phyloP scores from a whole-genome alignment of 2,329 filamentous ascomycete genomes.

The Bipolaris cookei region DNA sequence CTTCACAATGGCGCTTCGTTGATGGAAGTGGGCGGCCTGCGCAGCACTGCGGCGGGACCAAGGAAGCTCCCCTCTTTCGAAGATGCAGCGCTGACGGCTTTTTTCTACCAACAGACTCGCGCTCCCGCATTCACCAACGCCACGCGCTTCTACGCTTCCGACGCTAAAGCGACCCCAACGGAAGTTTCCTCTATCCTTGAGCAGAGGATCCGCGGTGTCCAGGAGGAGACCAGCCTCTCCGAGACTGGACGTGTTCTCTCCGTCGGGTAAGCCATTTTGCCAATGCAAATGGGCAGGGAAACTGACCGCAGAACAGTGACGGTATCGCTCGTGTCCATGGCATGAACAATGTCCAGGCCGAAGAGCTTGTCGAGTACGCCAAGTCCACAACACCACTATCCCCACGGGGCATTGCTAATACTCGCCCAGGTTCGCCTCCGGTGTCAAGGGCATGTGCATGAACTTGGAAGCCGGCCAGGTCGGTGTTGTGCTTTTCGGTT shows the following conservation, averaged over 20 bases:
- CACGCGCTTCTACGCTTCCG: slow-evolving; percentile 85
- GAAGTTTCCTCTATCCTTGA: slow-evolving; percentile 99
- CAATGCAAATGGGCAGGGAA: slow-evolving; percentile 27
- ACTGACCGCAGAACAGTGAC: slow-evolving; percentile 71
- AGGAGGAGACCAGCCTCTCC: slow-evolving; percentile 94
- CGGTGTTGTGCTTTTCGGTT: slow-evolving; percentile 99
- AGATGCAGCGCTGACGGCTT: slow-evolving; percentile 55
- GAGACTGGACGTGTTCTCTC: slow-evolving; percentile 99
- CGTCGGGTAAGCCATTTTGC: slow-evolving; percentile 80
- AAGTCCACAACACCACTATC: slow-evolving; percentile 16
- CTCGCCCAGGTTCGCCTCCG: slow-evolving; percentile 84
- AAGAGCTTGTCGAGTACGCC: slow-evolving; percentile 99
- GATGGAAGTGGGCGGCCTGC: slow-evolving; percentile 48
- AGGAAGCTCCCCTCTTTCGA: slow-evolving; percentile 43
- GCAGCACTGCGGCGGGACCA: slow-evolving; percentile 39
- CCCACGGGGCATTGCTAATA: slow-evolving; percentile 35
- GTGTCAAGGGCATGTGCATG: slow-evolving; percentile 99
- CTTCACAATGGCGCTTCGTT: slow-evolving; percentile 46
- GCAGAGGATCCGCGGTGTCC: slow-evolving; percentile 97
- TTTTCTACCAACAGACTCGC: slow-evolving; percentile 71
- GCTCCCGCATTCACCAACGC: slow-evolving; percentile 79
- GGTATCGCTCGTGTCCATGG: slow-evolving; percentile 99
- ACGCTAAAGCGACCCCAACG: slow-evolving; percentile 93
- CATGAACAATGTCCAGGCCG: slow-evolving; percentile 99
- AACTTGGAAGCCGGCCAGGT: slow-evolving; percentile 99